Evolutionary conservation across 306 rosid species (phyloP).

Genomic region (Lithocarpus polystachyus): DNA sequence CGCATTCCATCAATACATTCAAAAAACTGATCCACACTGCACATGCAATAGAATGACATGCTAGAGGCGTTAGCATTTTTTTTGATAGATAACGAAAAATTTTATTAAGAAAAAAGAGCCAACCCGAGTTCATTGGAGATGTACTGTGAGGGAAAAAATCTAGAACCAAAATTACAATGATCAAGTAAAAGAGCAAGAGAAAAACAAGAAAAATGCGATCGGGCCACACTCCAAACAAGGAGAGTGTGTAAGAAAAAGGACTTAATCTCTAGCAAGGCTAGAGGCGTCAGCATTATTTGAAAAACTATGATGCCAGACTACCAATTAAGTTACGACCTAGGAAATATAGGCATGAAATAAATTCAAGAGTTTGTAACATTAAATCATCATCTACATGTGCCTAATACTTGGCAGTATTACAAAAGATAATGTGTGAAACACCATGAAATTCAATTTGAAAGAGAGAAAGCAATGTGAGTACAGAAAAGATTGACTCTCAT

Average conservation of each 20-base stretch:
- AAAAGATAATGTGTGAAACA: neutral
- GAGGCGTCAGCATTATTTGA: constrained; percentile 16
- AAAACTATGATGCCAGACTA: neutral
- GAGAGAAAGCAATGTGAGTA: neutral
- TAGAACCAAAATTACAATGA: too few relatives aligned
- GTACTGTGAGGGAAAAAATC: too few relatives aligned
- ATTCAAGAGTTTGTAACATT: neutral
- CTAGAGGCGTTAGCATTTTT: neutral
- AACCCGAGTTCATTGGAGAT: too few relatives aligned
- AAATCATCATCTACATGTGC: neutral
- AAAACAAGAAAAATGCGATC: too few relatives aligned
- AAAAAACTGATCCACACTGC: constrained; percentile 96
- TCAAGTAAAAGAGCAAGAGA: too few relatives aligned
- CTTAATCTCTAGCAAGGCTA: neutral
- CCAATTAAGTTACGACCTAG: neutral
- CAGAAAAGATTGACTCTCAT: neutral
- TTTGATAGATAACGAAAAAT: too few relatives aligned
- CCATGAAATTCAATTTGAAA: too few relatives aligned
- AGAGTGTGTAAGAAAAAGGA: too few relatives aligned
- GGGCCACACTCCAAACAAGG: too few relatives aligned
- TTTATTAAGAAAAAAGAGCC: too few relatives aligned
- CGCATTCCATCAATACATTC: constrained; percentile 97
- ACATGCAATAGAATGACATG: constrained; percentile 26
- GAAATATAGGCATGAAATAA: neutral
- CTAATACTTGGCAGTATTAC: neutral